phyloP scores from a whole-genome alignment of 495 filamentous ascomycete genomes.

The Cetradonia linearis region DNA sequence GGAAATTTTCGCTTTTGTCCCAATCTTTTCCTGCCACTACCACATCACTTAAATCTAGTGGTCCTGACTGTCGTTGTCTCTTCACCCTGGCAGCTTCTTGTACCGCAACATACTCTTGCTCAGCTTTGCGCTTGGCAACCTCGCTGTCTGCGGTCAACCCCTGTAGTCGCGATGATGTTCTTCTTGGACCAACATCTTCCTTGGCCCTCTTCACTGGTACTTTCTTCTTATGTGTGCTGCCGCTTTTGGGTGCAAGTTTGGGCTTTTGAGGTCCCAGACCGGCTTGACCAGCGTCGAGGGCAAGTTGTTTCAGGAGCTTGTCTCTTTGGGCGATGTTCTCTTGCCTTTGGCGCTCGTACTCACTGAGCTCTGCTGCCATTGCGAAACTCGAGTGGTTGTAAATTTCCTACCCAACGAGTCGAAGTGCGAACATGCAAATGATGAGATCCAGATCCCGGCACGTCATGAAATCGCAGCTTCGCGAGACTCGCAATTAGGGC shows the following conservation, averaged over 20 bases:
- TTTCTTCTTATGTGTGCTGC: slow-evolving; percentile 40
- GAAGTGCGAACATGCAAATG: neutral
- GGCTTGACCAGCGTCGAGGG: slow-evolving; percentile 42
- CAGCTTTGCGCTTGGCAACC: slow-evolving; percentile 67
- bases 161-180: slow-evolving; percentile 55
- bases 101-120: slow-evolving; percentile 55
- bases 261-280: slow-evolving; percentile 37
- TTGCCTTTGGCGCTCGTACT: slow-evolving; percentile 60
- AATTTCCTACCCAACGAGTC: too few species aligned
- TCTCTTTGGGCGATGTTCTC: slow-evolving; percentile 67
- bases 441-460: neutral
- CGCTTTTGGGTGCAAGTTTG: slow-evolving; percentile 24
- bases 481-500: neutral
- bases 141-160: slow-evolving; percentile 62
- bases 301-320: slow-evolving; percentile 51
- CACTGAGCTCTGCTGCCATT: slow-evolving; percentile 39
- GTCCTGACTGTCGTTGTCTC: slow-evolving; percentile 58
- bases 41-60: slow-evolving; percentile 65
- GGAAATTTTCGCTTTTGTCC: slow-evolving; percentile 42
- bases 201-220: slow-evolving; percentile 39
- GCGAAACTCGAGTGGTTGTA: neutral
- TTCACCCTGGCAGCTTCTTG: slow-evolving; percentile 58
- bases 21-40: slow-evolving; percentile 61
- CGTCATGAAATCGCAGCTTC: neutral
- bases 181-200: slow-evolving; percentile 43